Evolutionary conservation across 371 early-diverging fungal species (phyloP).

Genomic region (Mortierella sp.): DNA sequence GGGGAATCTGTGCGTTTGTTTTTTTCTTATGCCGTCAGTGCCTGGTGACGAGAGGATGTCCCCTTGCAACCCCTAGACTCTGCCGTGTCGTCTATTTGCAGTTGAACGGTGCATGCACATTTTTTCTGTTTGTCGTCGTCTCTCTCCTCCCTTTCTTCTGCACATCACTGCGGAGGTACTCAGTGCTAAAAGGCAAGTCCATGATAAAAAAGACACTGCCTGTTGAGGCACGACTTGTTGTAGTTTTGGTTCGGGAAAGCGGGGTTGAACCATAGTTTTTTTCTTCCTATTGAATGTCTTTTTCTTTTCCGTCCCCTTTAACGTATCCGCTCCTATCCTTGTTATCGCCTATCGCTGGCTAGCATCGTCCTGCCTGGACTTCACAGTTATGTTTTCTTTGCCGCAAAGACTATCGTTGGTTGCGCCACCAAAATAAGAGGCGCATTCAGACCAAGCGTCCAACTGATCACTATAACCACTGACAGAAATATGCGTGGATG

Average conservation of each 20-base stretch:
- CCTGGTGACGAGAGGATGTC: conserved; percentile 8
- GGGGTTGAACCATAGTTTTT: not conserved
- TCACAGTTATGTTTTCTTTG: not conserved
- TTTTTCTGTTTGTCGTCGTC: not conserved
- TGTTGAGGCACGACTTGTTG: not conserved
- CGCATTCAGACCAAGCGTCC: not conserved
- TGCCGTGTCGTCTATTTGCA: not conserved
- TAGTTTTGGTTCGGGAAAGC: conserved; percentile 2
- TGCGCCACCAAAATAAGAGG: conserved; percentile 3
- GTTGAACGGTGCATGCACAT: conserved; percentile 12
- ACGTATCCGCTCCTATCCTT: not conserved
- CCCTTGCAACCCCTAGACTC: not conserved
- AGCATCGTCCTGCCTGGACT: not conserved
- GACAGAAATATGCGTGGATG: not conserved
- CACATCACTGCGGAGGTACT: conserved; percentile 7
- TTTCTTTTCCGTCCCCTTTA: not conserved
- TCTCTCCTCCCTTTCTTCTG: not conserved
- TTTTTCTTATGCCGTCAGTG: conserved; percentile 2
- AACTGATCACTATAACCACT: not conserved
- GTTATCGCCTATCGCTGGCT: no score
- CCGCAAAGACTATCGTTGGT: not conserved
- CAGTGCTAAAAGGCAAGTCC: not conserved
- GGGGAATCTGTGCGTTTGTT: not conserved
- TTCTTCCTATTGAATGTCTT: not conserved
- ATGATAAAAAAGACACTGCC: not conserved